Base-by-base conservation (phyloP, 805 yeast species). In the Kuraishia molischiana region DNA sequence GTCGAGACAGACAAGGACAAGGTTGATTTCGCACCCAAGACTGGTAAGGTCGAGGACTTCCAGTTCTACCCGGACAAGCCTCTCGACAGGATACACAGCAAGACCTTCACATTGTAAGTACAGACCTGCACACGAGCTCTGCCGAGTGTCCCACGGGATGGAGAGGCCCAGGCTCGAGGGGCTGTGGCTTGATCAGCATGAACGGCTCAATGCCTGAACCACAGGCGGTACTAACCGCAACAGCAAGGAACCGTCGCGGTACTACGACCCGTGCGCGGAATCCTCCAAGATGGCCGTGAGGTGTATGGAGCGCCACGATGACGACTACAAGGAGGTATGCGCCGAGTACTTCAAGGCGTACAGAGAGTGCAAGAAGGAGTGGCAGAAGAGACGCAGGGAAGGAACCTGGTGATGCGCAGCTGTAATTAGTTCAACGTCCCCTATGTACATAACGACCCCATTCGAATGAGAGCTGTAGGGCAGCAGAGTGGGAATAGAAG, bases 191-290 rank as follows among this genome's bases (percentile, higher is more conserved):
- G n/a, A n/a, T n/a, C n/a, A n/a, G n/a, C n/a, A n/a, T n/a, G n/a
- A n/a, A n/a, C n/a, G n/a, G n/a, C n/a, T n/a, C n/a, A n/a, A n/a
- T n/a, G n/a, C n/a, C n/a, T n/a, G n/a, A n/a, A n/a, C n/a, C n/a
- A n/a, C n/a, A n/a, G n/a, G n/a, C n/a, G 5, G 26, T n/a, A 34
- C 32, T 24, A 14, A 34, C 30, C 6, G 10, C 4, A 4, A 5
- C 22, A 51, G 51, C 14, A 89, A 90, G 50, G 89, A 74, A 24
- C 81, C 94, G 3, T 79, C 95, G 5, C 76, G 82, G 53, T 92
- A 69, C 57, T 90, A 82, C 51, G 97, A 90, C 54, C 98, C 98
- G 0, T 90, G 98, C 58, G 82, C 79, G 34, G 92, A 87, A 51
- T 79, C 92, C 28, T 71, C 96, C 8, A 79, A 77, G 53, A 90